Conservation (phyloP, 345 rosid genomes). For the Hevea brasiliensis region DNA sequence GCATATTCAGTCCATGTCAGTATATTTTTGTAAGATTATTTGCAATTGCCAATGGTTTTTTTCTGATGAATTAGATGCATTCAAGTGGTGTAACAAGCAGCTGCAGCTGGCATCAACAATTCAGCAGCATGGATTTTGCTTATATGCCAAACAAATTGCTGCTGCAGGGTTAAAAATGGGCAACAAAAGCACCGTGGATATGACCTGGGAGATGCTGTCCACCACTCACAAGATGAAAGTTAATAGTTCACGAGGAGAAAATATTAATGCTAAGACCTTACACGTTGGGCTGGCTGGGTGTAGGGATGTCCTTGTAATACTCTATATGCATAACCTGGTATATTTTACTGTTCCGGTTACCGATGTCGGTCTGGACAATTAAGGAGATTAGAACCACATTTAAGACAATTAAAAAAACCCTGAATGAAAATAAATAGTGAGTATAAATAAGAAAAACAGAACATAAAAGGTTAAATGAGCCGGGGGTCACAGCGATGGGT, state of each 20-base stretch:
- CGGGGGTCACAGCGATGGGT: too few species aligned
- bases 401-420: too few species aligned
- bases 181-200: slow-evolving; percentile 27
- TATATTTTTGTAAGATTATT: slow-evolving; percentile 48
- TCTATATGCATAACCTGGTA: too few species aligned
- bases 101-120: slow-evolving; percentile 54
- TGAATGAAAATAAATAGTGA: too few species aligned
- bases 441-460: too few species aligned
- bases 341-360: too few species aligned
- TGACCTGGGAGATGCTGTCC: slow-evolving; percentile 37
- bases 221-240: slow-evolving; percentile 30
- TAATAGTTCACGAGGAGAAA: slow-evolving; percentile 30
- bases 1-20: slow-evolving; percentile 10
- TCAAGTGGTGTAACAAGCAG: slow-evolving; percentile 47
- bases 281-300: slow-evolving; percentile 28
- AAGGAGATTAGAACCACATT: too few species aligned
- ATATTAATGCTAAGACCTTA: slow-evolving; percentile 25
- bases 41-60: slow-evolving; percentile 36
- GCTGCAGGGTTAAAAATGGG: slow-evolving; percentile 32
- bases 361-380: too few species aligned
- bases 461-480: too few species aligned
- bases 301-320: slow-evolving; percentile 32
- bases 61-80: slow-evolving; percentile 46
- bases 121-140: slow-evolving; percentile 59
- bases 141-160: slow-evolving; percentile 49